These are phyloP conservation scores for Serendipita sp. DNA, from an alignment of 768 basidiomycete genomes.

Conservation along the genomic window DNA sequence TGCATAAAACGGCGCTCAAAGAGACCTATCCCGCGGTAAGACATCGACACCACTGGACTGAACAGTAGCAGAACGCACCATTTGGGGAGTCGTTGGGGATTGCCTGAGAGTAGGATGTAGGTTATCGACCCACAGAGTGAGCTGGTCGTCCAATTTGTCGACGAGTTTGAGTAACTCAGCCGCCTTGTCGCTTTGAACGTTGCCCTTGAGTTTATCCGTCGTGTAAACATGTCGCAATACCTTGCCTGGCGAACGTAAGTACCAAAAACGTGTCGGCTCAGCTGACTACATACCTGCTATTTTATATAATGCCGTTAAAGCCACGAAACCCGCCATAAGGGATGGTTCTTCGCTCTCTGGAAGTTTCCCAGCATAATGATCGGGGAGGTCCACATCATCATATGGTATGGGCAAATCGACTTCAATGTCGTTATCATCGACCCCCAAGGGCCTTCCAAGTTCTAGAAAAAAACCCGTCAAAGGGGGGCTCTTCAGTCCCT, in stretches of 20 bases:
- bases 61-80: slow-evolving; percentile 30
- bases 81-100: slow-evolving; percentile 53
- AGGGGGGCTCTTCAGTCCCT: background rate
- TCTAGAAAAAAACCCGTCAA: slow-evolving; percentile 22
- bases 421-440: slow-evolving; percentile 83
- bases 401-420: slow-evolving; percentile 70
- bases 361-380: slow-evolving; percentile 53
- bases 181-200: slow-evolving; percentile 56
- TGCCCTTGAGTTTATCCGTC: slow-evolving; percentile 58
- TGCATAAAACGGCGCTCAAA: slow-evolving; percentile 73
- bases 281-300: slow-evolving; percentile 47
- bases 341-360: slow-evolving; percentile 35
- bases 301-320: slow-evolving; percentile 62
- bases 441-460: slow-evolving; percentile 72
- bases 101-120: slow-evolving; percentile 63
- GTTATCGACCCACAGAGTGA: slow-evolving; percentile 72
- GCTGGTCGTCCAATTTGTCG: slow-evolving; percentile 57
- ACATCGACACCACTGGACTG: background rate
- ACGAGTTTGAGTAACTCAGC: slow-evolving; percentile 63
- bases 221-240: slow-evolving; percentile 73
- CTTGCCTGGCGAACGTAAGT: slow-evolving; percentile 9
- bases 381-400: slow-evolving; percentile 61
- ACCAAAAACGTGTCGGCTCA: background rate
- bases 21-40: slow-evolving; percentile 15
- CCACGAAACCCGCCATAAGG: slow-evolving; percentile 69